Percentiles rank a stretch among this genome's conserved stretches.
Evolutionary conservation across 805 yeast species (phyloP).

Genomic region (Candida pseudoglaebosa): DNA sequence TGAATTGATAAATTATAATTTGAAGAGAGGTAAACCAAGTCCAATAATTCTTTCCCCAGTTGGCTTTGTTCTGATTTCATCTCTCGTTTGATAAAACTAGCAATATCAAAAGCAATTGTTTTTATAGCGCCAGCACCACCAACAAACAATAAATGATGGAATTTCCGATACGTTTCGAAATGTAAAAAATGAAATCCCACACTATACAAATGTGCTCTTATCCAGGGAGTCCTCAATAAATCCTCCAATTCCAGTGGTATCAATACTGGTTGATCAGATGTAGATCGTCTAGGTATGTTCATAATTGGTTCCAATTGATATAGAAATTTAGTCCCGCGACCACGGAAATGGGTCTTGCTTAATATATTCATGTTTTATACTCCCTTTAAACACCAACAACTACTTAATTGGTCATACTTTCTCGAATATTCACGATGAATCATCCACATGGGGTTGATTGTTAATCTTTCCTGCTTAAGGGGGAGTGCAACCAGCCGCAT

Average conservation of each 20-base stretch:
- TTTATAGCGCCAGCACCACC: slow-evolving; percentile 33
- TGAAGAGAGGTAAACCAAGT: slow-evolving; percentile 17
- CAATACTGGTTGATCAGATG: neutral
- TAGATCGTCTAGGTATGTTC: neutral
- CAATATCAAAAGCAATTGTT: slow-evolving; percentile 28
- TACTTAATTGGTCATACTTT: too few species aligned
- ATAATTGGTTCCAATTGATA: neutral
- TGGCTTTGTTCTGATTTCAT: slow-evolving; percentile 12
- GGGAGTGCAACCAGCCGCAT: too few species aligned
- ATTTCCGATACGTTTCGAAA: slow-evolving; percentile 29
- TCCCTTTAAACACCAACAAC: too few species aligned
- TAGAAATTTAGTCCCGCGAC: neutral
- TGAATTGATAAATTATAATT: slow-evolving; percentile 10
- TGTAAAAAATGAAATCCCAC: slow-evolving; percentile 33
- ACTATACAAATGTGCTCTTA: slow-evolving; percentile 29
- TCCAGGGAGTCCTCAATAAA: slow-evolving; percentile 20
- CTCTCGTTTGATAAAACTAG: slow-evolving; percentile 28
- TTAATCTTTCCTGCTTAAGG: too few species aligned
- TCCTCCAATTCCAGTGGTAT: slow-evolving; percentile 11
- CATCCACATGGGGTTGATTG: too few species aligned
- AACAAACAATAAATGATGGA: slow-evolving; percentile 21
- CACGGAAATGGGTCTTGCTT: neutral
- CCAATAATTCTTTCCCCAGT: slow-evolving; percentile 17
- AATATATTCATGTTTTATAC: neutral
- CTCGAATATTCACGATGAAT: too few species aligned